Conservation (phyloP, 768 basidiomycete species). For the Cubamyces sp. region DNA sequence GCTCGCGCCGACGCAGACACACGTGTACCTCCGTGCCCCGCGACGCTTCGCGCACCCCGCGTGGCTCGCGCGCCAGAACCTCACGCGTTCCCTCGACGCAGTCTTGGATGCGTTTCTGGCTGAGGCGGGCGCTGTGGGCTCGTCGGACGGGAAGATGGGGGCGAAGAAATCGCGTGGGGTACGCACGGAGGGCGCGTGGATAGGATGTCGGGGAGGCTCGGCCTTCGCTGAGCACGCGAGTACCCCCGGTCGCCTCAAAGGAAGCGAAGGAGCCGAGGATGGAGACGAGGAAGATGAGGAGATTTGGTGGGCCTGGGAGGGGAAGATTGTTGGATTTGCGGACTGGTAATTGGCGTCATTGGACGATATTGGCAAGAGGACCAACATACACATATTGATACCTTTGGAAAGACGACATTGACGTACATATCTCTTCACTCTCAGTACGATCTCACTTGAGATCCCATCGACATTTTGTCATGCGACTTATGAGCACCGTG, state of each 20-base stretch:
- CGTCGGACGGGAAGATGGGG: conserved; percentile 32
- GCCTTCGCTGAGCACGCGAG: conserved; percentile 3
- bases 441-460: too few relatives aligned
- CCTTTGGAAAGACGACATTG: not conserved
- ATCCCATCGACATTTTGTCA: too few relatives aligned
- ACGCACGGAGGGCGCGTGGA: conserved; percentile 47
- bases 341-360: conserved; percentile 41
- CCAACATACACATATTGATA: not conserved
- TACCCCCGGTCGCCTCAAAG: too few relatives aligned
- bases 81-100: conserved; percentile 42
- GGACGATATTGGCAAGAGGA: not conserved
- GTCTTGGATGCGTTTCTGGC: conserved; percentile 41
- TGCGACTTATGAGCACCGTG: too few relatives aligned
- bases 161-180: conserved; percentile 34
- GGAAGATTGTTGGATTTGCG: conserved; percentile 50
- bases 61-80: conserved; percentile 52
- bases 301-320: conserved; percentile 60
- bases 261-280: conserved; percentile 22
- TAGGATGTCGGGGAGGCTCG: conserved; percentile 34
- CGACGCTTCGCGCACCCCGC: conserved; percentile 50
- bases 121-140: conserved; percentile 32
- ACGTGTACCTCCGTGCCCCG: conserved; percentile 51
- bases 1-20: conserved; percentile 50
- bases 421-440: not conserved
- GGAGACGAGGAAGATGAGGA: conserved; percentile 47